Percentiles rank a stretch among this genome's conserved stretches.
Conservation (phyloP, 306 rosid genomes). For the Vicia villosa region DNA sequence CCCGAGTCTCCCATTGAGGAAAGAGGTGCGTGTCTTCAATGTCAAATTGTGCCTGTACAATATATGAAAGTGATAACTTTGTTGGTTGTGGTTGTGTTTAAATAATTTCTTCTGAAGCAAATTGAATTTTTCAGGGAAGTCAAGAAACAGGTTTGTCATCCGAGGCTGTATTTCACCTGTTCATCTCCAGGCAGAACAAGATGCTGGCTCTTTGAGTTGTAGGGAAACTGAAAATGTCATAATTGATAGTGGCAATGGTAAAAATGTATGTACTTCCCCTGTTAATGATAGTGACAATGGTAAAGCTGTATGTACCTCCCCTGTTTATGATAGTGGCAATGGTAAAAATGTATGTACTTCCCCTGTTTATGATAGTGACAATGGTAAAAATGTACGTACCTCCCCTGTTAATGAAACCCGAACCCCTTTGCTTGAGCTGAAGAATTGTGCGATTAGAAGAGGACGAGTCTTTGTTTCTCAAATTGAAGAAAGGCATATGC, state of each 20-base stretch:
- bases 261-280: constrained; percentile 47
- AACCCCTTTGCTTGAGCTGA: constrained; percentile 52
- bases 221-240: constrained; percentile 38
- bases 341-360: constrained; percentile 42
- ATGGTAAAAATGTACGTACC: constrained; percentile 38
- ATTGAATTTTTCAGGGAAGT: constrained; percentile 55
- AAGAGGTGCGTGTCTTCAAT: constrained; percentile 43
- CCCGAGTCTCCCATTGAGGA: constrained; percentile 84
- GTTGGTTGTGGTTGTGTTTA: constrained; percentile 28
- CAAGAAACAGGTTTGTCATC: constrained; percentile 35
- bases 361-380: constrained; percentile 42
- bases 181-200: constrained; percentile 38
- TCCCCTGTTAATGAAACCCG: constrained; percentile 51
- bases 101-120: constrained; percentile 27
- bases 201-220: constrained; percentile 41
- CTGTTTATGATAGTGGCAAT: too few relatives aligned
- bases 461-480: constrained; percentile 52
- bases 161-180: constrained; percentile 48
- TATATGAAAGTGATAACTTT: constrained; percentile 24
- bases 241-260: constrained; percentile 36
- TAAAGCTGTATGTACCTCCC: too few relatives aligned
- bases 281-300: too few relatives aligned
- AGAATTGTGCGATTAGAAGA: constrained; percentile 45
- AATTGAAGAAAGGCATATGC: constrained; percentile 47
- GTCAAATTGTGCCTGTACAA: constrained; percentile 32